Conservation (phyloP, 495 filamentous ascomycete genomes). For the Penicillium soppii region DNA sequence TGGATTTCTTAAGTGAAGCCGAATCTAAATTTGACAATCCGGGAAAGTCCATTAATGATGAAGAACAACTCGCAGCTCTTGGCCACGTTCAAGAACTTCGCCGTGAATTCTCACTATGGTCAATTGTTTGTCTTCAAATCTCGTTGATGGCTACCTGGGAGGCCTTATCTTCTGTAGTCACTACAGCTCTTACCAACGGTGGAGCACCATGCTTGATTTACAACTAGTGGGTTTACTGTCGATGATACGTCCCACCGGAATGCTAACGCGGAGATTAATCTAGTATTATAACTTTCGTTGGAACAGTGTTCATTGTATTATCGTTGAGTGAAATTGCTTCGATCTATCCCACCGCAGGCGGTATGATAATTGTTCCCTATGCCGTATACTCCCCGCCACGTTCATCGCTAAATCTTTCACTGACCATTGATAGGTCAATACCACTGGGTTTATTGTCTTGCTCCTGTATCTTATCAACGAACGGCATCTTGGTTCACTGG, state of each 20-base stretch:
- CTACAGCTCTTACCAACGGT: slow-evolving; percentile 22
- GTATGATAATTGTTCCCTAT: no score
- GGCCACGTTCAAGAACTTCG: slow-evolving; percentile 30
- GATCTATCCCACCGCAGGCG: slow-evolving; percentile 25
- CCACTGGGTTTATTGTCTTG: slow-evolving; percentile 26
- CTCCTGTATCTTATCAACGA: slow-evolving; percentile 15
- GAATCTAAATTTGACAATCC: slow-evolving; percentile 10
- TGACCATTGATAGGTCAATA: slow-evolving; percentile 16
- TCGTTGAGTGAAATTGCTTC: slow-evolving; percentile 26
- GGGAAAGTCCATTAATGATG: slow-evolving; percentile 22
- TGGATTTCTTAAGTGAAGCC: slow-evolving; percentile 2
- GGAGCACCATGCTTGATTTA: slow-evolving; percentile 35
- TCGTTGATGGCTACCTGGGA: slow-evolving; percentile 38
- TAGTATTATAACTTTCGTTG: slow-evolving; percentile 20
- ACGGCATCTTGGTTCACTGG: slow-evolving; percentile 27
- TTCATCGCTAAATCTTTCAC: background rate
- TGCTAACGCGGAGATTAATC: background rate
- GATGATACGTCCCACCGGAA: background rate
- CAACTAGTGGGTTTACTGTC: slow-evolving; percentile 21
- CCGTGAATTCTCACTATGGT: slow-evolving; percentile 27
- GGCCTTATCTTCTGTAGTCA: slow-evolving; percentile 25
- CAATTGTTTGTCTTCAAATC: slow-evolving; percentile 26
- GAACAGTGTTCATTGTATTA: slow-evolving; percentile 23
- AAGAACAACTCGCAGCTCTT: slow-evolving; percentile 24
- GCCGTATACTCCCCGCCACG: background rate